These are phyloP conservation scores for Candolleomyces efflorescens DNA, from an alignment of 768 basidiomycete genomes.

Conservation along the genomic window DNA sequence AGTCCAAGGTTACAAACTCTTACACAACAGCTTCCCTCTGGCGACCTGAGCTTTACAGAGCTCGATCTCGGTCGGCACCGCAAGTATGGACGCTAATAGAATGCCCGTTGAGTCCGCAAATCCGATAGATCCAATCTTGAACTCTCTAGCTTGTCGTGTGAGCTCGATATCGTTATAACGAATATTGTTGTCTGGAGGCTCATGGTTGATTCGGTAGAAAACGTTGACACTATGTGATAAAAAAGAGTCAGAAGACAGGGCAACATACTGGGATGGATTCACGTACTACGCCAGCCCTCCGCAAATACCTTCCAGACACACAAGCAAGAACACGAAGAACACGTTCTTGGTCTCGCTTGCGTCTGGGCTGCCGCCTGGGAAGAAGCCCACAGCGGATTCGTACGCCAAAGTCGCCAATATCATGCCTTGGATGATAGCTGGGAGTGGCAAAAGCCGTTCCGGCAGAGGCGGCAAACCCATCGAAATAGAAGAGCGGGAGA, in stretches of 20 bases:
- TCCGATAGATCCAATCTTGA: conserved; percentile 87
- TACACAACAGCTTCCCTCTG: conserved; percentile 69
- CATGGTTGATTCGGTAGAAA: conserved; percentile 80
- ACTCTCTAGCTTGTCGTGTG: conserved; percentile 75
- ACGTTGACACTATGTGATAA: conserved; percentile 66
- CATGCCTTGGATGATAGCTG: conserved; percentile 66
- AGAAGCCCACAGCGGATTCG: conserved; percentile 69
- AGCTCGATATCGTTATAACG: conserved; percentile 48
- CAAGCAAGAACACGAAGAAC: conserved; percentile 64
- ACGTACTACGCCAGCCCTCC: conserved; percentile 90
- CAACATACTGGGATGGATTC: conserved; percentile 11
- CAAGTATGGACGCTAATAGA: conserved; percentile 55
- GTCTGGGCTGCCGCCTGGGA: conserved; percentile 34
- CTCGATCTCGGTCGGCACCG: conserved; percentile 70
- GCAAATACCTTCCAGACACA: conserved; percentile 87
- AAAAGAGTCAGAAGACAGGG: conserved; percentile 8
- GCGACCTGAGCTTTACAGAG: conserved; percentile 72
- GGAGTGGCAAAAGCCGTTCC: conserved; percentile 59
- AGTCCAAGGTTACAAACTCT: conserved; percentile 39
- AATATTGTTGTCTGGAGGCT: conserved; percentile 44
- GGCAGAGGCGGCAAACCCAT: conserved; percentile 81
- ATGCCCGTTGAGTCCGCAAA: conserved; percentile 81
- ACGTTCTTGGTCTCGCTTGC: conserved; percentile 40
- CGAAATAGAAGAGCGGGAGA: conserved; percentile 89
- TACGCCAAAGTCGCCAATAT: conserved; percentile 60